Evolutionary conservation across 305 asterid species (phyloP), one percentile per base, ranked within the genome.

Genomic region (Vinca major): DNA sequence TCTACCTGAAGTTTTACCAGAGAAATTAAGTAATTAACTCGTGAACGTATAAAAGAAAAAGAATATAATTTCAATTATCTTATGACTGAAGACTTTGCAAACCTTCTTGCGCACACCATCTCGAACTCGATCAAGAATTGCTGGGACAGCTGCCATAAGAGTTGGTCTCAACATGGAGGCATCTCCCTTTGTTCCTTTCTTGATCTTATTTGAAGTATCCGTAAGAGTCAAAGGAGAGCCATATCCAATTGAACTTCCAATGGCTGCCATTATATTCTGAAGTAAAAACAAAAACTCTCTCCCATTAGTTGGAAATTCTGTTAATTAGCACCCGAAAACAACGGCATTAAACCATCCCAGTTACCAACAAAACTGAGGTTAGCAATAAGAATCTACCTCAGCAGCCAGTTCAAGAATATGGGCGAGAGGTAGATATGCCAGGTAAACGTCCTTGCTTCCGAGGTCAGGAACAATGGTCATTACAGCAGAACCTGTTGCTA

Each of bases 41-140:
- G 58, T 12, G 36, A 33, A 43, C 17, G 33, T 3, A 9, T 41
- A 65, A 63, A 71, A 41, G 50, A 56, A 75, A 44, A 16, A 13
- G 10, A 57, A 13, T 0, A 33, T 4, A 33, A 57, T 4, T 16
- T 37, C n/a, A 1, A 36, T 14, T 33, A 39, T 16, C 21, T 57
- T 62, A 61, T 60, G 60, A 58, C 13, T 16, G 37, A 69, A 72
- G 19, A 69, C 54, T 61, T 47, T 63, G 19, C 69, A 66, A 48
- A 92, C 99, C 95, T 93, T 93, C 86, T 91, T 91, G 67, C 91
- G 92, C 69, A 93, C 99, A 67, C 96, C 97, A 70, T 88, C 97
- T 73, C 96, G 91, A 78, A 93, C 96, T 62, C 97, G 96, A 76
- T 91, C 99, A 68, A 93, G 97, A 71, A 94, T 94, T 68, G 97